phyloP scores from a whole-genome alignment of 176 grass and related monocot species.

The Triticum urartu region DNA sequence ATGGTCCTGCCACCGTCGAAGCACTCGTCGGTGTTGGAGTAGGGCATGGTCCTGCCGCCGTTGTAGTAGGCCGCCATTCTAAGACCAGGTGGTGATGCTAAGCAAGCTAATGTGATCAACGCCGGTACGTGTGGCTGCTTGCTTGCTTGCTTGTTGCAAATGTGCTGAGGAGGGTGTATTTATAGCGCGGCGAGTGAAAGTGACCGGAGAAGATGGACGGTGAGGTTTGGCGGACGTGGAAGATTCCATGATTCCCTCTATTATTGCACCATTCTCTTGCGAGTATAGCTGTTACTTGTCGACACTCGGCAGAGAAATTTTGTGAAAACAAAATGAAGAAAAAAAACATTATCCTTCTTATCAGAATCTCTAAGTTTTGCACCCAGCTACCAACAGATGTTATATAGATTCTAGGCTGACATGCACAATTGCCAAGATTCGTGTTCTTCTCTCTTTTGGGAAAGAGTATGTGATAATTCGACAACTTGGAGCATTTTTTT shows the following conservation, averaged over 20 bases:
- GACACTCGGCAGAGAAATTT: background rate
- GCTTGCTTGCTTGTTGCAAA: background rate
- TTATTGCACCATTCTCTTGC: background rate
- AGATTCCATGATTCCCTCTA: background rate
- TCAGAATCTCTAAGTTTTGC: background rate
- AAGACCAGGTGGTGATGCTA: background rate
- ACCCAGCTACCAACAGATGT: background rate
- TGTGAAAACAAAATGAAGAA: too few species aligned
- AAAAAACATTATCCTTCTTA: too few species aligned
- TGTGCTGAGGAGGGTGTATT: background rate
- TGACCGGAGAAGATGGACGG: background rate
- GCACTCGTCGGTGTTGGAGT: constrained; percentile 10
- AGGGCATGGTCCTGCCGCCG: background rate
- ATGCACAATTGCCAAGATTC: background rate
- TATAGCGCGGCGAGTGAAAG: constrained; percentile 6
- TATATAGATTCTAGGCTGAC: background rate
- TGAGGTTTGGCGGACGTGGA: background rate
- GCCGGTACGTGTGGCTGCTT: background rate
- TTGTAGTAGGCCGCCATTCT: constrained; percentile 27
- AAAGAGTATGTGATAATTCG: constrained; percentile 15
- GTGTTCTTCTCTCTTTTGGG: constrained; percentile 10
- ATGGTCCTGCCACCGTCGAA: constrained; percentile 6
- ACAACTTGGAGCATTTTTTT: background rate
- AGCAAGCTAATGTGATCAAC: background rate
- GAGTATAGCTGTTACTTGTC: background rate